Conservation (phyloP, 805 yeast genomes). For the Kodamaea sagamina region DNA sequence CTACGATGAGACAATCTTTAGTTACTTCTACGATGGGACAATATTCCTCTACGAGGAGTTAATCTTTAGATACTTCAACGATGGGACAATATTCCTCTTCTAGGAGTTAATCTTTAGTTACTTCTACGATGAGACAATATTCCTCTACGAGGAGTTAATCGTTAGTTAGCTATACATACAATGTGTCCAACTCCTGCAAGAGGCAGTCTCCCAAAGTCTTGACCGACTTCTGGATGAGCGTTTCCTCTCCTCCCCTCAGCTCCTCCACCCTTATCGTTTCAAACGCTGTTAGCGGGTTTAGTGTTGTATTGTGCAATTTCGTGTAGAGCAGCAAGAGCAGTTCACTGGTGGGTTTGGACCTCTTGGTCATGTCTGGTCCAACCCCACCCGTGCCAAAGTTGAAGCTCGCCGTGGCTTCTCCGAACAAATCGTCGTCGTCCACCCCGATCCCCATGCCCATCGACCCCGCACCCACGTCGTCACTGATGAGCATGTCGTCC, state of each 20-base stretch:
- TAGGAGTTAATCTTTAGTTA: too few species aligned
- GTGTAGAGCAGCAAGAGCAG: constrained; percentile 1
- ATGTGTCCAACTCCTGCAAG: constrained; percentile 8
- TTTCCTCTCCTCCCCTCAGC: not conserved
- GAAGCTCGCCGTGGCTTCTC: constrained; percentile 6
- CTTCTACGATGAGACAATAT: not conserved
- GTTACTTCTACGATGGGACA: not conserved
- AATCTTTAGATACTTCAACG: not conserved
- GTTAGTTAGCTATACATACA: not conserved
- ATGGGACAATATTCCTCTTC: too few species aligned
- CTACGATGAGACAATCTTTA: not conserved
- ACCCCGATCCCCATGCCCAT: constrained; percentile 6
- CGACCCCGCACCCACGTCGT: constrained; percentile 2
- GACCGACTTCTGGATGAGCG: not conserved
- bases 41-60: not conserved
- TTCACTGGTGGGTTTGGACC: constrained; percentile 1
- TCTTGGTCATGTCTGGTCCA: constrained; percentile 2
- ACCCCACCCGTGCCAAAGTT: not conserved
- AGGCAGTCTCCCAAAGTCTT: constrained; percentile 7
- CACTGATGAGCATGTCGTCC: constrained; percentile 11
- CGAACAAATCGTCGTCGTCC: constrained; percentile 9
- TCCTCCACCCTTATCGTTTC: not conserved
- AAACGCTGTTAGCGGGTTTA: not conserved
- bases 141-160: not conserved
- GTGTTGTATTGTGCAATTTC: not conserved